Percentiles rank a stretch among this genome's conserved stretches.
Evolutionary conservation across 345 rosid species (phyloP).

Genomic region (Eutrema yunnanense): DNA sequence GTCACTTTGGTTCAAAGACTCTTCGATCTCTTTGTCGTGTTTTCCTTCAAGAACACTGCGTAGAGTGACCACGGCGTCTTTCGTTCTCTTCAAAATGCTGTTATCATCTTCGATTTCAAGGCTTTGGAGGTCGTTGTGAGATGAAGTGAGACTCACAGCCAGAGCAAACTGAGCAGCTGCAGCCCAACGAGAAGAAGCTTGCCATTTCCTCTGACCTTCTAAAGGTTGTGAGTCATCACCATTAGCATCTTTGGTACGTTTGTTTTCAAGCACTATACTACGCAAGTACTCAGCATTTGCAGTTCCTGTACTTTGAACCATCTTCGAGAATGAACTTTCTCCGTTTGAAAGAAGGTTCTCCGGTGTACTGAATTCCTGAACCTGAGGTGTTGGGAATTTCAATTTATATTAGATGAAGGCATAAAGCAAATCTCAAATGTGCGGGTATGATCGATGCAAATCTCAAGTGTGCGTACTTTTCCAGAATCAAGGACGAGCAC

Average conservation of each 20-base stretch:
- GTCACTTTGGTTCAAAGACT: constrained; percentile 39
- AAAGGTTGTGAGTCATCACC: constrained; percentile 28
- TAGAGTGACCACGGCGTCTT: constrained; percentile 67
- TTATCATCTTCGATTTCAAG: constrained; percentile 46
- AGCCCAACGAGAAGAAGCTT: constrained; percentile 84
- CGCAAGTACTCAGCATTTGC: constrained; percentile 94
- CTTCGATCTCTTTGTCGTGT: constrained; percentile 57
- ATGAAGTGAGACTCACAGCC: constrained; percentile 66
- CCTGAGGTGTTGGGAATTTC: constrained; percentile 37
- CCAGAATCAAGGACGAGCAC: constrained; percentile 92
- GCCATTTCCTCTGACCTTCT: constrained; percentile 69
- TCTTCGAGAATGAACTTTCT: constrained; percentile 80
- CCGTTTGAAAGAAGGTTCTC: constrained; percentile 66
- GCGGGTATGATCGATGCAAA: neutral
- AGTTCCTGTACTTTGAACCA: constrained; percentile 96
- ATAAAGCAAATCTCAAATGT: neutral
- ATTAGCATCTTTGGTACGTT: constrained; percentile 8
- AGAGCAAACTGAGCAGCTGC: constrained; percentile 75
- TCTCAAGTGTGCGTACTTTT: constrained; percentile 51
- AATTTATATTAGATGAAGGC: neutral
- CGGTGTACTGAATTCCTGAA: constrained; percentile 79
- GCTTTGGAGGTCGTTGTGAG: constrained; percentile 58
- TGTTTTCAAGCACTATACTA: constrained; percentile 54
- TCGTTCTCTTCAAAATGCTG: constrained; percentile 63
- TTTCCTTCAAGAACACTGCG: constrained; percentile 77